Evolutionary conservation across 345 rosid genomes (phyloP).

Genomic region (Eutrema heterophyllum): DNA sequence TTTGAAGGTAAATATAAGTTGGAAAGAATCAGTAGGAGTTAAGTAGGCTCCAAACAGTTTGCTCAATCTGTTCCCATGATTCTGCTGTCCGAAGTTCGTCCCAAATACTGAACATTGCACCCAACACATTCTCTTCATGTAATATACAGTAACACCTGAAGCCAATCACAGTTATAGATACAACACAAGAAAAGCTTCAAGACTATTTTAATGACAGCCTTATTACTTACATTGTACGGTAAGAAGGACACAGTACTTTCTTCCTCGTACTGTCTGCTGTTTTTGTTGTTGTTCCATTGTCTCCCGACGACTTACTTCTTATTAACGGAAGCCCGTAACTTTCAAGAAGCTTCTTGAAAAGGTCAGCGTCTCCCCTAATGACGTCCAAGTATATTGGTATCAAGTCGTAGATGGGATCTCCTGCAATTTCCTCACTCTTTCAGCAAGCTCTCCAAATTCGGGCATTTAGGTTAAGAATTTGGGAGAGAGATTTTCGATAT

Average conservation of each 20-base stretch:
- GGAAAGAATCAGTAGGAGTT: slow-evolving; percentile 43
- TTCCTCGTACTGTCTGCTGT: slow-evolving; percentile 26
- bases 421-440: slow-evolving; percentile 37
- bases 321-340: slow-evolving; percentile 69
- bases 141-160: slow-evolving; percentile 87
- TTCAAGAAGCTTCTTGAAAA: slow-evolving; percentile 60
- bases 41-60: slow-evolving; percentile 68
- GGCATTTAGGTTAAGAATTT: not conserved
- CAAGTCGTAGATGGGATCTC: slow-evolving; percentile 73
- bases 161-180: not conserved
- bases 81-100: slow-evolving; percentile 53
- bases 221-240: slow-evolving; percentile 79
- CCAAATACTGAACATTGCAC: slow-evolving; percentile 78
- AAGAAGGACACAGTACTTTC: slow-evolving; percentile 54
- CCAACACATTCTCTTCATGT: slow-evolving; percentile 82
- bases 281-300: slow-evolving; percentile 15
- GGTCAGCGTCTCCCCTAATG: slow-evolving; percentile 65
- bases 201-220: not conserved
- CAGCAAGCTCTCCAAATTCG: not conserved
- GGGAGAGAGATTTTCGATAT: not conserved
- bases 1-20: not conserved
- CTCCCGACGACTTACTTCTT: slow-evolving; percentile 24
- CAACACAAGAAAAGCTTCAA: not conserved
- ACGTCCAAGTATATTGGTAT: slow-evolving; percentile 80
- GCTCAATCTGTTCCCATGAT: slow-evolving; percentile 91